Percentiles rank a stretch among this genome's conserved stretches.
These are phyloP conservation scores for Pezicula radicicola DNA, from an alignment of 2,329 filamentous ascomycete species.

Conservation along the genomic window DNA sequence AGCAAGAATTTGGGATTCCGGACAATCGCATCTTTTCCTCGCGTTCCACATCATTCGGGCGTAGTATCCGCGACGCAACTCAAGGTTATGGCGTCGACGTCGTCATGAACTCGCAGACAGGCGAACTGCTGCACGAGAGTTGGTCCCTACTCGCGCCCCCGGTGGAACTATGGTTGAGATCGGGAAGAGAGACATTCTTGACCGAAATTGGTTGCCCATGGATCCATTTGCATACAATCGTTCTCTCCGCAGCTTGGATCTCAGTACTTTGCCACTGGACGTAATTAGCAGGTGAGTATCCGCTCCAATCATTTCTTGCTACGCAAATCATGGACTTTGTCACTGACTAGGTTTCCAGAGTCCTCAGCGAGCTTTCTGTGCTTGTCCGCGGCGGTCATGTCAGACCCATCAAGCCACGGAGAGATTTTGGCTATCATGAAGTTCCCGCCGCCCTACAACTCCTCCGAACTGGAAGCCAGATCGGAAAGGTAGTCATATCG, in stretches of 20 bases:
- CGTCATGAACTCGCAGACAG: conserved; percentile 19
- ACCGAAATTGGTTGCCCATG: conserved; percentile 11
- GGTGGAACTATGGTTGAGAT: conserved; percentile 13
- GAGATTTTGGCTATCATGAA: conserved; percentile 21
- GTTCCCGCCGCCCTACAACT: conserved; percentile 15
- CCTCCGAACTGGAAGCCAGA: conserved; percentile 37
- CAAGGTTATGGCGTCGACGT: conserved; percentile 19
- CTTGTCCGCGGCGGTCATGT: conserved; percentile 7
- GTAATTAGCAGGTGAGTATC: no score
- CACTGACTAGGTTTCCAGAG: no score
- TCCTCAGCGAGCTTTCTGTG: conserved; percentile 4
- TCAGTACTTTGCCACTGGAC: conserved; percentile 1
- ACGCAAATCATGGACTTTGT: no score
- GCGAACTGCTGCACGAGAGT: conserved; percentile 22
- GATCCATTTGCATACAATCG: conserved; percentile 13
- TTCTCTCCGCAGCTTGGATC: conserved; percentile 1
- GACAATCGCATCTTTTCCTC: conserved; percentile 34
- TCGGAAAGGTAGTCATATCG: conserved; percentile 37
- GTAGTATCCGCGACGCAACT: conserved; percentile 14
- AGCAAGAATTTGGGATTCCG: conserved; percentile 28
- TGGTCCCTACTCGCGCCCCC: conserved; percentile 28
- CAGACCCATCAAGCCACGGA: conserved; percentile 12
- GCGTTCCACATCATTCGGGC: conserved; percentile 19
- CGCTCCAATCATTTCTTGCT: no score
- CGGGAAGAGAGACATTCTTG: conserved; percentile 15